phyloP scores from a whole-genome alignment of 345 rosid species.

The Bruguiera sexangula region DNA sequence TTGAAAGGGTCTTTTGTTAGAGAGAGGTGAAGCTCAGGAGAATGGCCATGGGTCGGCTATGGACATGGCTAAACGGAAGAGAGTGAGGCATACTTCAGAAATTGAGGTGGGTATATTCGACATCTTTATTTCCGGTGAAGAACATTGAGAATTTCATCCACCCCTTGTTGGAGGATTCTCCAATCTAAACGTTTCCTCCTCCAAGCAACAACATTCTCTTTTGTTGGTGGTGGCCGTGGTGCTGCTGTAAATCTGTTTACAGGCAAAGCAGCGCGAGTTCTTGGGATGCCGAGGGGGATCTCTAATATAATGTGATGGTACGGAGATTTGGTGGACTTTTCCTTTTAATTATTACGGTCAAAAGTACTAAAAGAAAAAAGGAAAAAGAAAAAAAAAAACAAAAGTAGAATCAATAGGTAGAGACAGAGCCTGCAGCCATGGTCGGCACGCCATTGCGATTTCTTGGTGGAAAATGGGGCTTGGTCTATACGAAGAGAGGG shows the following conservation, averaged over 20 bases:
- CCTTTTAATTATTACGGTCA: no score
- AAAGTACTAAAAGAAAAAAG: not conserved
- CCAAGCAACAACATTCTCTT: not conserved
- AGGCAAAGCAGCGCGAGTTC: not conserved
- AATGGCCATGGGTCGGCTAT: conserved; percentile 60
- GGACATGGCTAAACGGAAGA: conserved; percentile 48
- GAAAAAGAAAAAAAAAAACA: not conserved
- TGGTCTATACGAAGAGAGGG: not conserved
- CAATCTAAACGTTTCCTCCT: not conserved
- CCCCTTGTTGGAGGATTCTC: not conserved
- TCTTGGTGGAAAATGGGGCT: not conserved
- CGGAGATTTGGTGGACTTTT: not conserved
- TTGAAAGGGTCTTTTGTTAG: not conserved
- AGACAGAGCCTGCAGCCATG: not conserved
- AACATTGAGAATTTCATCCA: conserved; percentile 20
- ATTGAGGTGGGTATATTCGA: conserved; percentile 43
- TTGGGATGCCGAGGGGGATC: not conserved
- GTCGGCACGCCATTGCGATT: conserved; percentile 20
- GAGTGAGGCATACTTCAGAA: conserved; percentile 45
- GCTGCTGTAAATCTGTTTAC: not conserved
- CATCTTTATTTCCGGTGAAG: conserved; percentile 19
- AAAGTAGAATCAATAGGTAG: not conserved
- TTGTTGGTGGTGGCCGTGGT: not conserved
- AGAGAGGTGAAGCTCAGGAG: conserved; percentile 21
- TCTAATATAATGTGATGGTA: not conserved